phyloP scores from a whole-genome alignment of 2,329 filamentous ascomycete species.

The Metarhizium anisopliae region DNA sequence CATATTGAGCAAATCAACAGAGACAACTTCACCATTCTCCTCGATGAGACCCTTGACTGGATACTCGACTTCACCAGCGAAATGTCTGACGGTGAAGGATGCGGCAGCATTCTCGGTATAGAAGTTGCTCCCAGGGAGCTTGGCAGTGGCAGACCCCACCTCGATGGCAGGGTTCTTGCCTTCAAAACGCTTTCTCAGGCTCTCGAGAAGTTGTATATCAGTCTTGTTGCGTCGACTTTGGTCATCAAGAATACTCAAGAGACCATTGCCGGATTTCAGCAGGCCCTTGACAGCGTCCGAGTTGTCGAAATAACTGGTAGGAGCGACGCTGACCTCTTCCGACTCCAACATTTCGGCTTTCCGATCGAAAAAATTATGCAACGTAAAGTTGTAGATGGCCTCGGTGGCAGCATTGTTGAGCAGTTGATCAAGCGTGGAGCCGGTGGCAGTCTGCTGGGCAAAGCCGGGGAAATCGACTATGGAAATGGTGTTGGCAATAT shows the following conservation, averaged over 20 bases:
- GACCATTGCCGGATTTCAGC: constrained; percentile 83
- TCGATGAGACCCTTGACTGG: constrained; percentile 79
- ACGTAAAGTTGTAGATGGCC: constrained; percentile 81
- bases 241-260: constrained; percentile 91
- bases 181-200: constrained; percentile 84
- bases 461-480: constrained; percentile 97
- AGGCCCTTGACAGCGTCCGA: constrained; percentile 87
- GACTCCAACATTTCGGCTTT: constrained; percentile 90
- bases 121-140: constrained; percentile 83
- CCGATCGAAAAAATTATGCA: constrained; percentile 93
- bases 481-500: constrained; percentile 86
- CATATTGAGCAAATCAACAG: constrained; percentile 89
- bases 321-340: constrained; percentile 82
- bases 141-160: constrained; percentile 64
- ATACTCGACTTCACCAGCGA: constrained; percentile 94
- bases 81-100: constrained; percentile 86
- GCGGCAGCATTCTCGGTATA: constrained; percentile 71
- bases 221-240: constrained; percentile 84
- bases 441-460: constrained; percentile 71
- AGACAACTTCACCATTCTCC: constrained; percentile 93
- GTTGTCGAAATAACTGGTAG: constrained; percentile 97
- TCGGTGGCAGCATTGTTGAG: constrained; percentile 92
- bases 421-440: constrained; percentile 81
- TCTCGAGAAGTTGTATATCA: constrained; percentile 85
- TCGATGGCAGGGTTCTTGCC: constrained; percentile 87